Base-by-base conservation (phyloP, 176 grass and related monocot genomes). In the Hyparrhenia diplandra region DNA sequence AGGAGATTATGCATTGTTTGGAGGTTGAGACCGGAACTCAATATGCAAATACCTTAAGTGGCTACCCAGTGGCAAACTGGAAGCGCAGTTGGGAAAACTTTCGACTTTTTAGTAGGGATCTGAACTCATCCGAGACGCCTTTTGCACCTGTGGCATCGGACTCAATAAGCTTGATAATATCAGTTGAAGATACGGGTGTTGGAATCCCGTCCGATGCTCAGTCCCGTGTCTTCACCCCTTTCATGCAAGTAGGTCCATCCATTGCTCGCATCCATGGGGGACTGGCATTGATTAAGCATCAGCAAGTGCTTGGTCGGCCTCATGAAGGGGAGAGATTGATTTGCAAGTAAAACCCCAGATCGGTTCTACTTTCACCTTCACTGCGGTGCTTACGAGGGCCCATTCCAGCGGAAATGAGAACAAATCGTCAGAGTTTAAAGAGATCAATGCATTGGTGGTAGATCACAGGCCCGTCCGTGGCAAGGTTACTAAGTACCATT, bases 301-400 rank as follows among this genome's bases (percentile, higher is more conserved):
- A 96, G 97, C 84, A 99, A 99, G 82, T 93, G 97, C 67, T 82
- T 99, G 74, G 97, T 99, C 77, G 74, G 89, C 43, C 89, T 99
- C 61, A 99, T 99, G 97, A 96, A 92, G n/a, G 86, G 97, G 97
- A 83, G 97, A 99, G 82, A 99, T 99, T 1, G 93, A 59, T 99
- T 92, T 87, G 88, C 83, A 66, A 99, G 97, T 82, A n/a, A 82
- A 23, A 78, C 83, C 73, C 27, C 7, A 75, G 61, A 88, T 95
- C 61, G 97, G 97, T 79, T 99, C 97, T 64, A 99, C 97, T 71
- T 99, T 99, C 78, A 90, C 92, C 70, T 99, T 99, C 79, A 96
- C 89, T 59, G 91, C 87, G 1, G 87, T 90, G 24, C 93, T 99
- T 77, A 77, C 41, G 36, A 90, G 73, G 52, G 73, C 79, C 13